phyloP scores from a whole-genome alignment of 805 yeast species.

The Pichia sporocuriosa region DNA sequence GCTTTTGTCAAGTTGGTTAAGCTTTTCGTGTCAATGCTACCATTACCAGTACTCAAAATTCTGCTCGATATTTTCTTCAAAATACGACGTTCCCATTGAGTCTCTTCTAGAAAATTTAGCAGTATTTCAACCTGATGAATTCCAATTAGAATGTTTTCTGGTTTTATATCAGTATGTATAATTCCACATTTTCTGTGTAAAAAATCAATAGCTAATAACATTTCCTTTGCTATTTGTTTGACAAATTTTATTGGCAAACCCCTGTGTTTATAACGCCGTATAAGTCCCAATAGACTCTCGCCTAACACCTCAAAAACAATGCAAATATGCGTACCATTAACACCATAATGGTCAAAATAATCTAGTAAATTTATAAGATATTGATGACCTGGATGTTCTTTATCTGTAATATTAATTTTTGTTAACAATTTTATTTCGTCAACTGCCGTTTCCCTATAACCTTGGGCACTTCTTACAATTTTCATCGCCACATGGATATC shows the following conservation, averaged over 20 bases:
- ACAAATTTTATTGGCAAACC: slow-evolving; percentile 48
- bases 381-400: slow-evolving; percentile 70
- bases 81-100: slow-evolving; percentile 31
- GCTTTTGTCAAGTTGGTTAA: slow-evolving; percentile 12
- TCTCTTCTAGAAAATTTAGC: slow-evolving; percentile 37
- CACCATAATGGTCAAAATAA: slow-evolving; percentile 79
- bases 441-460: slow-evolving; percentile 87
- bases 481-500: slow-evolving; percentile 86
- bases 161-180: slow-evolving; percentile 72
- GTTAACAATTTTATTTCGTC: slow-evolving; percentile 84
- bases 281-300: slow-evolving; percentile 81
- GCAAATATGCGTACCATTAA: slow-evolving; percentile 87
- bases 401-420: slow-evolving; percentile 54
- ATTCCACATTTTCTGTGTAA: slow-evolving; percentile 57
- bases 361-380: slow-evolving; percentile 79
- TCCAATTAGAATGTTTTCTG: slow-evolving; percentile 58
- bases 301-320: slow-evolving; percentile 98
- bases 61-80: slow-evolving; percentile 23
- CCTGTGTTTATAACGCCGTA: slow-evolving; percentile 55
- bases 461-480: slow-evolving; percentile 84
- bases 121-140: slow-evolving; percentile 48
- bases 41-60: slow-evolving; percentile 16
- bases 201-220: slow-evolving; percentile 49
- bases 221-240: slow-evolving; percentile 52
- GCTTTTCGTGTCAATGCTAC: slow-evolving; percentile 11